A percentile compares a stretch with the other conserved stretches of the same genome.
These are phyloP conservation scores for Boletales sp. DNA, from an alignment of 768 basidiomycete species.

Conservation along the genomic window DNA sequence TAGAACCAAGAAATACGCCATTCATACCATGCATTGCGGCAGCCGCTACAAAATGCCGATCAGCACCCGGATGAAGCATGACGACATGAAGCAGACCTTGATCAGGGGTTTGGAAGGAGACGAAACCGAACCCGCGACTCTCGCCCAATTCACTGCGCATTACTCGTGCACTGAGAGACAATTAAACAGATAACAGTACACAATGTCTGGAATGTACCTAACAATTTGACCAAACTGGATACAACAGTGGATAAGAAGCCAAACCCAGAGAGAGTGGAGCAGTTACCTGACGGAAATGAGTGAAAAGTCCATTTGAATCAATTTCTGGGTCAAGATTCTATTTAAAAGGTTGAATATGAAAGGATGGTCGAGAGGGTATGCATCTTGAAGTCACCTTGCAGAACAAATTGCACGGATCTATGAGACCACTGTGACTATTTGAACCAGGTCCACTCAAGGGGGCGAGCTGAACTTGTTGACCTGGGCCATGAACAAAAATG, in stretches of 20 bases:
- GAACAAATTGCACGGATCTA: conserved; percentile 88
- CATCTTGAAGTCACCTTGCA: conserved; percentile 57
- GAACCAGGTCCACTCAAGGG: conserved; percentile 74
- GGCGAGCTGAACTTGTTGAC: conserved; percentile 85
- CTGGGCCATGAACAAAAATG: conserved; percentile 79
- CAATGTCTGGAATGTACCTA: conserved; percentile 46
- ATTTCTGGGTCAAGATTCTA: conserved; percentile 85
- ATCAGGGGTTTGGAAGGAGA: conserved; percentile 79
- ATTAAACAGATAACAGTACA: background rate
- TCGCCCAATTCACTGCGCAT: conserved; percentile 84
- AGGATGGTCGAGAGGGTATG: background rate
- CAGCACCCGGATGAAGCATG: background rate
- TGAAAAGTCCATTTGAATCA: conserved; percentile 80
- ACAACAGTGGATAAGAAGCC: conserved; percentile 14
- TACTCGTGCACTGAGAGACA: conserved; percentile 69
- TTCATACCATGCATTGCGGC: conserved; percentile 82
- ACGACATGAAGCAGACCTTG: conserved; percentile 50
- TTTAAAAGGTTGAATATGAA: conserved; percentile 4
- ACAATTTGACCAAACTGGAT: conserved; percentile 83
- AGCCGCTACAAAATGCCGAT: conserved; percentile 43
- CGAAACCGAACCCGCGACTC: conserved; percentile 88
- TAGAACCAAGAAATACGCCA: conserved; percentile 62
- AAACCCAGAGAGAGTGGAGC: background rate
- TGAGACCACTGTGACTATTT: conserved; percentile 78
- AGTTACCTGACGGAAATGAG: conserved; percentile 72